Conservation (phyloP, 352 stramenopile species). For the Peronospora destructor region DNA sequence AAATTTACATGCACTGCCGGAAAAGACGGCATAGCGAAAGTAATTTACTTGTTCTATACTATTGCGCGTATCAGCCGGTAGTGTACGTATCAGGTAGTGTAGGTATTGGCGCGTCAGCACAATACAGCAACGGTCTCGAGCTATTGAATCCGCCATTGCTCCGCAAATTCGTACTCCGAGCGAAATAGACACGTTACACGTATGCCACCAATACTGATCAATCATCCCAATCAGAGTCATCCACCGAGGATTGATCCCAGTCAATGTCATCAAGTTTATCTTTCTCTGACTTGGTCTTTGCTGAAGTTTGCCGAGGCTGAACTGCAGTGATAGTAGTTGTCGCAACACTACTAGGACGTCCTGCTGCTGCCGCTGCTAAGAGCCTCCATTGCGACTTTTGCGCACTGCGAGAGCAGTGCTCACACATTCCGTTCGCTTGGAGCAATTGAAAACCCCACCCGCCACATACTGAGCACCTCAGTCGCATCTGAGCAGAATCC, state of each 20-base stretch:
- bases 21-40: too few species aligned
- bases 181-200: not conserved
- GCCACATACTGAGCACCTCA: conserved; percentile 40
- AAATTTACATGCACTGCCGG: too few species aligned
- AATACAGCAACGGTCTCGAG: not conserved
- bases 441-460: conserved; percentile 58
- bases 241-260: conserved; percentile 43
- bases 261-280: conserved; percentile 25
- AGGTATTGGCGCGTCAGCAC: not conserved
- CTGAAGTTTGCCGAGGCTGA: conserved; percentile 9
- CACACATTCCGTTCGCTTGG: conserved; percentile 38
- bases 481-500: conserved; percentile 49
- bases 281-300: conserved; percentile 6
- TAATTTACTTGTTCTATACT: too few species aligned
- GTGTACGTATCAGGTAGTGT: not conserved
- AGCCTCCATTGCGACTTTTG: conserved; percentile 15
- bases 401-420: conserved; percentile 41
- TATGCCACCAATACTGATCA: conserved; percentile 13
- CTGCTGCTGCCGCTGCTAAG: conserved; percentile 1
- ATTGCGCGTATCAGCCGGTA: too few species aligned
- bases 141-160: not conserved
- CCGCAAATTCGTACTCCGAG: not conserved
- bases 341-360: conserved; percentile 11
- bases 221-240: conserved; percentile 47
- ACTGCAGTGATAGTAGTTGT: not conserved